Evolutionary conservation across 257 asterid species (phyloP).

Genomic region (Lantana camara): DNA sequence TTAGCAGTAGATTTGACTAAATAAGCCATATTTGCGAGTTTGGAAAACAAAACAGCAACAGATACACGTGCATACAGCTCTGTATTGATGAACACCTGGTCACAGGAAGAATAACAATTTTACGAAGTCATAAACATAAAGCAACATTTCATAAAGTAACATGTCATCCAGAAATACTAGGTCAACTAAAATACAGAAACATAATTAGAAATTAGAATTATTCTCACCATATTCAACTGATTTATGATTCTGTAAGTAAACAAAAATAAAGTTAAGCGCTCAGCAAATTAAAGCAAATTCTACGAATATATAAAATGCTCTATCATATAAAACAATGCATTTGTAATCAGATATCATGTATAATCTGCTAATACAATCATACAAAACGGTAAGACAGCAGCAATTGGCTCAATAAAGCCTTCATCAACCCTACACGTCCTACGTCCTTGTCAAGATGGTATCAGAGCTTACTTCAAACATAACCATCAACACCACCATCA

Average conservation of each 20-base stretch:
- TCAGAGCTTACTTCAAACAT: background rate
- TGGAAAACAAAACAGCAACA: conserved; percentile 80
- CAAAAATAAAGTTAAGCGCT: background rate
- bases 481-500: background rate
- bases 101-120: conserved; percentile 29
- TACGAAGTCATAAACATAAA: conserved; percentile 18
- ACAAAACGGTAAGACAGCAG: background rate
- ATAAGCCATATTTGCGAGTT: conserved; percentile 68
- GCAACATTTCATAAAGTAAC: background rate
- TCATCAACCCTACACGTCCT: background rate
- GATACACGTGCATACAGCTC: conserved; percentile 98
- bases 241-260: background rate
- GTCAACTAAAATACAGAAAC: background rate
- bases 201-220: background rate
- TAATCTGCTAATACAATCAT: background rate
- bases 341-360: background rate
- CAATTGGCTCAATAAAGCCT: background rate
- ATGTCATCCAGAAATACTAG: background rate
- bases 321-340: no score
- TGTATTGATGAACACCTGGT: conserved; percentile 88
- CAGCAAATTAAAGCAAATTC: no score
- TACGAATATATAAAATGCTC: no score
- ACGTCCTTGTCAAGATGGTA: background rate
- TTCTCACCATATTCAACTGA: conserved; percentile 3
- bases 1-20: conserved; percentile 38